Evolutionary conservation across 352 stramenopile genomes (phyloP).

Genomic region (Pythium plurisporium): DNA sequence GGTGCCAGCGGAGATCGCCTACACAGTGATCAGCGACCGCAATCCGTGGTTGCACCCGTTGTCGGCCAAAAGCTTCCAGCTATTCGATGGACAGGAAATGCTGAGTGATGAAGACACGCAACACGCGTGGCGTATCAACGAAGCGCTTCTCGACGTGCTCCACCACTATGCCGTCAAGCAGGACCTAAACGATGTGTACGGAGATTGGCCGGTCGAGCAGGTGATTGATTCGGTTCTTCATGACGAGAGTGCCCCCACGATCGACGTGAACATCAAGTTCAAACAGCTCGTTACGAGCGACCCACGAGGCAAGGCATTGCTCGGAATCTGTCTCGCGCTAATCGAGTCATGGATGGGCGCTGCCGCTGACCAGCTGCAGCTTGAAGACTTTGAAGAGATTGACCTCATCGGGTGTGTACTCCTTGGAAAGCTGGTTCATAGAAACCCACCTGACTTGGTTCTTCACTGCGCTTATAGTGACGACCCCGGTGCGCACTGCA

Average conservation of each 20-base stretch:
- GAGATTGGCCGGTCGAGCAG: conserved; percentile 26
- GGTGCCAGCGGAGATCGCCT: conserved; percentile 34
- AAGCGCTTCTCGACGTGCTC: conserved; percentile 40
- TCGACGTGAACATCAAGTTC: not conserved
- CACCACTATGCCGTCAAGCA: conserved; percentile 29
- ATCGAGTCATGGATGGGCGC: conserved; percentile 62
- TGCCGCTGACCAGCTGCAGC: conserved; percentile 40
- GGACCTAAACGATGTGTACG: not conserved
- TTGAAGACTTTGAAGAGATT: conserved; percentile 51
- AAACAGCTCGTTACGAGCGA: not conserved
- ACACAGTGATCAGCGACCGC: conserved; percentile 43
- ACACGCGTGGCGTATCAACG: conserved; percentile 43
- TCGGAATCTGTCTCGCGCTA: conserved; percentile 40
- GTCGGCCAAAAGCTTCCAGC: conserved; percentile 41
- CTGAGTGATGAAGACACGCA: conserved; percentile 27
- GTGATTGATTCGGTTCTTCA: conserved; percentile 34
- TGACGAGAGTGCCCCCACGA: not conserved
- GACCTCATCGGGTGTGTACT: conserved; percentile 43
- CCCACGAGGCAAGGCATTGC: conserved; percentile 2
- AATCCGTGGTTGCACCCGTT: conserved; percentile 57
- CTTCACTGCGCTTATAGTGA: conserved; percentile 24
- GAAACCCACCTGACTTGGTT: not conserved
- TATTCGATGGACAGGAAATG: conserved; percentile 30
- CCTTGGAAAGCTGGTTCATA: not conserved
- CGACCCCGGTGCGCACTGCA: conserved; percentile 43